Evolutionary conservation across 495 filamentous ascomycete genomes (phyloP).

Genomic region (Tetracladium marchalianum): DNA sequence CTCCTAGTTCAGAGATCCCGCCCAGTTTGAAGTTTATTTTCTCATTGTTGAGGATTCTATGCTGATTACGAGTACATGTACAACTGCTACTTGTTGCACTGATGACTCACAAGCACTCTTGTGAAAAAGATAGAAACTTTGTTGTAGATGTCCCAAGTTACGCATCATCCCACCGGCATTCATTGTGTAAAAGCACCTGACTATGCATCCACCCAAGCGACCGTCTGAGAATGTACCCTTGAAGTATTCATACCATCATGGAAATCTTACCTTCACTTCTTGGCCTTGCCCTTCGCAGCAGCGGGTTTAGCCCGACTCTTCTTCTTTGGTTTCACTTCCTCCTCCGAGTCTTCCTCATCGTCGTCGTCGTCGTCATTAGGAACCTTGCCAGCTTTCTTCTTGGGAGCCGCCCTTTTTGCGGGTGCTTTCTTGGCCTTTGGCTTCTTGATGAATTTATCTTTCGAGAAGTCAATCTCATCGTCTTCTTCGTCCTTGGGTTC

Average conservation of each 20-base stretch:
- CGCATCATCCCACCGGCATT: too few relatives aligned
- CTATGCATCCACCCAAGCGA: too few relatives aligned
- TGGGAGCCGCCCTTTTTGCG: slow-evolving; percentile 34
- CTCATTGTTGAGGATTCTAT: too few relatives aligned
- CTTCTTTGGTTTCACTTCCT: slow-evolving; percentile 45
- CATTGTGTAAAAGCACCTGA: too few relatives aligned
- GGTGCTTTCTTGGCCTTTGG: slow-evolving; percentile 51
- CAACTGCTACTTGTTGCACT: too few relatives aligned
- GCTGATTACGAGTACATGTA: too few relatives aligned
- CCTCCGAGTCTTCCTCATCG: slow-evolving; percentile 25
- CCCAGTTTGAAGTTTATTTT: too few relatives aligned
- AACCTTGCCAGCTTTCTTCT: slow-evolving; percentile 46
- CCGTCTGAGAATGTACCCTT: neutral
- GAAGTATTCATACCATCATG: neutral
- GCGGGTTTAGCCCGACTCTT: slow-evolving; percentile 37
- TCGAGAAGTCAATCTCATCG: slow-evolving; percentile 66
- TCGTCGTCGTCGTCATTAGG: slow-evolving; percentile 37
- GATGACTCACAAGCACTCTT: too few relatives aligned
- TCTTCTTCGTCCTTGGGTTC: slow-evolving; percentile 54
- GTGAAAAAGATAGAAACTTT: too few relatives aligned
- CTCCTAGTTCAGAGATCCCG: too few relatives aligned
- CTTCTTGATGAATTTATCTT: slow-evolving; percentile 92
- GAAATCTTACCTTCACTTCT: slow-evolving; percentile 10
- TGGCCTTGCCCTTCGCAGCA: slow-evolving; percentile 27
- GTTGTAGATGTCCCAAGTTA: too few relatives aligned